Percentiles rank a stretch among this genome's conserved stretches.
phyloP scores from a whole-genome alignment of 148 eudicot species.

The Euryodendron excelsum region DNA sequence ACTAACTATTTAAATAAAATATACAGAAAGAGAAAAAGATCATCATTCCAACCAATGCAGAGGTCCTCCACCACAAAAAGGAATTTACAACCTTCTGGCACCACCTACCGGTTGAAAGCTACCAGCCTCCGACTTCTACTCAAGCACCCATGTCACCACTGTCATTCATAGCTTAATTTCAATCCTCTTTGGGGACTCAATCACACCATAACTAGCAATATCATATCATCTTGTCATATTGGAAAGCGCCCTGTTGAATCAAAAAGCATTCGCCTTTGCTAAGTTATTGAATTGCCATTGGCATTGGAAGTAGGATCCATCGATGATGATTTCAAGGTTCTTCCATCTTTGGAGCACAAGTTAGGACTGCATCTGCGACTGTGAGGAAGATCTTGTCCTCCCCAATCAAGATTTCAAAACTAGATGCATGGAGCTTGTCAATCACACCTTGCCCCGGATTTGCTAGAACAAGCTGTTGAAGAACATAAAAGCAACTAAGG shows the following conservation, averaged over 20 bases:
- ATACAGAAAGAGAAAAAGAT: too few species aligned
- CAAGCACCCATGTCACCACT: neutral
- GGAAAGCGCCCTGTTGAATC: too few species aligned
- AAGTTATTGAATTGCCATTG: neutral
- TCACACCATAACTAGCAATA: neutral
- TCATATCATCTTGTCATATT: neutral
- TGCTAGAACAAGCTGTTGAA: slow-evolving; percentile 51
- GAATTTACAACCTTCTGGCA: too few species aligned
- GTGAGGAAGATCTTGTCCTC: slow-evolving; percentile 60
- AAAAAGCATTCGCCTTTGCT: too few species aligned
- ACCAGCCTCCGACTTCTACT: too few species aligned
- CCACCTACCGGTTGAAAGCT: too few species aligned
- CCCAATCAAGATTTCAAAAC: slow-evolving; percentile 37
- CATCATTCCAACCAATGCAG: too few species aligned
- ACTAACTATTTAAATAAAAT: too few species aligned
- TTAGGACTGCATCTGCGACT: slow-evolving; percentile 55
- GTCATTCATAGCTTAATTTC: neutral
- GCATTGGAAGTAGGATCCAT: neutral
- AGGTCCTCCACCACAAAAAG: too few species aligned
- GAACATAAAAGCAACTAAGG: neutral
- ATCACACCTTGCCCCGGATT: slow-evolving; percentile 58
- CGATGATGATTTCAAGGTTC: slow-evolving; percentile 27
- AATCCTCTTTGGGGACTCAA: neutral
- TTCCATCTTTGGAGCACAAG: slow-evolving; percentile 31
- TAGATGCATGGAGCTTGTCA: slow-evolving; percentile 51